Base-by-base conservation (phyloP, 371 early-diverging fungal species). In the Fennellomyces sp. region DNA sequence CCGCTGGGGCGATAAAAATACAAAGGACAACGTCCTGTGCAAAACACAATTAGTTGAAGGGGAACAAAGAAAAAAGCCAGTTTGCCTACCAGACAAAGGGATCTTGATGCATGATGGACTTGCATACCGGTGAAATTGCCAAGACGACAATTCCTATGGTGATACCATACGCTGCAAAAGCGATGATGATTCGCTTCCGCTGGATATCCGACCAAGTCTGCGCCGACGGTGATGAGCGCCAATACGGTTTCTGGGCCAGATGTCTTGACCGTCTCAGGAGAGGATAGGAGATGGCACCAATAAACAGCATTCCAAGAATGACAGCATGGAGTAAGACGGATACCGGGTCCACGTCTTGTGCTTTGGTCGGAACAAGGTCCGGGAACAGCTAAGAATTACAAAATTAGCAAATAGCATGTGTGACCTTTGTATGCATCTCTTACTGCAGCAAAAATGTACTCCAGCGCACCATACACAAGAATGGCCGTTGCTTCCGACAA, bases 291-390 rank as follows among this genome's bases (percentile, higher is more conserved):
- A 83, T 19, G 6, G 84, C 57, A 5, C 91, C 91, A 50, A 90
- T 85, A 25, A 90, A 62, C 3, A 91, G 29, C 81, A 90, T 90
- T 0, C 92, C 92, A 12, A 89, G 66, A n/a, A 91, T 70, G 4
- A 92, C 62, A 0, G 76, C 76, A 66, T 81, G 75, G 19, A 70
- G 58, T 2, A 72, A 53, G 48, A 83, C 71, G 53, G 65, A 58
- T 54, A 66, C 56, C 48, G 64, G 60, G 42, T 75, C 64, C 6
- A 78, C 60, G 5, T 70, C 60, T 3, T 53, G 53, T 15, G 38
- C 31, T 23, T 56, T 56, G 19, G 77, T 48, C 15, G 80, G 76
- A 6, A 58, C 38, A 15, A 52, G 35, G 4, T 69, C 60, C n/a
- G 74, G 55, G 31, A 61, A 65, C 61, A 66, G 67, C 70, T 70